phyloP scores from a whole-genome alignment of 768 basidiomycete species.

The Tylopilus cervinicoccineus region DNA sequence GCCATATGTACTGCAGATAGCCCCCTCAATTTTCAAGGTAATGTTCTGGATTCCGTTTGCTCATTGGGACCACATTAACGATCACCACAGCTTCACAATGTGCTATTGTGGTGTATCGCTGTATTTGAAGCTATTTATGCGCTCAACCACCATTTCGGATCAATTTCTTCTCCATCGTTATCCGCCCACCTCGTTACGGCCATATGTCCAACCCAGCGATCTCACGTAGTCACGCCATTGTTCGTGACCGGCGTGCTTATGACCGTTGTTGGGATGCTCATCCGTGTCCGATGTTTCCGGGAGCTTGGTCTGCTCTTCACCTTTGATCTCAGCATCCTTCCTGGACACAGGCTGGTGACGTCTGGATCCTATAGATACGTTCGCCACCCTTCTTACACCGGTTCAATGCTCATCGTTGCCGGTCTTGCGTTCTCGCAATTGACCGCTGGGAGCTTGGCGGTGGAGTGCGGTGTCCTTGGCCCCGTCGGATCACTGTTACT shows the following conservation, averaged over 20 bases:
- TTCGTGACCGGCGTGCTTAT: constrained; percentile 44
- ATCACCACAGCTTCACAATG: constrained; percentile 41
- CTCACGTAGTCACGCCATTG: constrained; percentile 35
- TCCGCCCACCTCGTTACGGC: constrained; percentile 32
- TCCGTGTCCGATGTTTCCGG: constrained; percentile 51
- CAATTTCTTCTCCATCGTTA: constrained; percentile 32
- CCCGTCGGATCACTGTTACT: constrained; percentile 30
- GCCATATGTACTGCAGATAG: constrained; percentile 50
- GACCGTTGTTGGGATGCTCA: constrained; percentile 41
- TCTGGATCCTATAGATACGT: constrained; percentile 48
- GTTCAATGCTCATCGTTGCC: constrained; percentile 46
- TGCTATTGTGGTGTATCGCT: constrained; percentile 48
- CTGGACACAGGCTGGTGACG: constrained; percentile 48
- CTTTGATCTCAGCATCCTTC: constrained; percentile 54
- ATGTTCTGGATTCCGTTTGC: neutral
- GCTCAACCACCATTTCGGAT: constrained; percentile 26
- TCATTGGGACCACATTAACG: neutral
- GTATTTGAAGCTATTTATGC: constrained; percentile 47
- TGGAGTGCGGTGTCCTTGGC: constrained; percentile 34
- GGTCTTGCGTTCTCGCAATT: constrained; percentile 46
- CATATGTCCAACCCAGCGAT: constrained; percentile 29
- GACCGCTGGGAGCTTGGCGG: constrained; percentile 44
- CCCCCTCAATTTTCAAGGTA: constrained; percentile 55
- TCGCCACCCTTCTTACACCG: constrained; percentile 54
- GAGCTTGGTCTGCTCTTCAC: constrained; percentile 54